These are phyloP conservation scores for Neonectria faginata DNA, from an alignment of 2,329 filamentous ascomycete species.

Conservation along the genomic window DNA sequence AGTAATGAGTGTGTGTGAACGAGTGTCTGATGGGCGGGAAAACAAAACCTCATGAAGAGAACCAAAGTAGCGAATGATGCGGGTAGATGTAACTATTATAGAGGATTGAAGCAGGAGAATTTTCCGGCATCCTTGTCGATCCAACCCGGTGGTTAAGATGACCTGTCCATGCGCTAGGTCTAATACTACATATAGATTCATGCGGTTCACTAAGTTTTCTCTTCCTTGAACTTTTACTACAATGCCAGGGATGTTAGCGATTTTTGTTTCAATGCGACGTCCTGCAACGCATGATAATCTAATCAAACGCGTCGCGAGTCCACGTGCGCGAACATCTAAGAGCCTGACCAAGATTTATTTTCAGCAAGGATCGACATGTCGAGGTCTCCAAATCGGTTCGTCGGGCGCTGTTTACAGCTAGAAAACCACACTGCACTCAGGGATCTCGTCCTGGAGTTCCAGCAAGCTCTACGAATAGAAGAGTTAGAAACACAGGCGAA, in stretches of 20 bases:
- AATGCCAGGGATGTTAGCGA: neutral
- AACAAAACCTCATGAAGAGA: slow-evolving; percentile 23
- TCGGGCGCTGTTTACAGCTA: neutral
- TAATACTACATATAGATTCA: neutral
- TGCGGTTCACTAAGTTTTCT: neutral
- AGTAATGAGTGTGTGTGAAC: slow-evolving; percentile 16
- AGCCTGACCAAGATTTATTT: neutral
- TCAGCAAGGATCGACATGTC: neutral
- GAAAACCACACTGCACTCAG: neutral
- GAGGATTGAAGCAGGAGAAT: neutral
- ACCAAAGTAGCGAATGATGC: neutral
- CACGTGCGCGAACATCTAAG: slow-evolving; percentile 3
- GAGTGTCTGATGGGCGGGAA: slow-evolving; percentile 21
- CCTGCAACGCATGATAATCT: slow-evolving; percentile 15
- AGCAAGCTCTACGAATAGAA: neutral
- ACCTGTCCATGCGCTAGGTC: neutral
- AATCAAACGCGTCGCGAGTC: slow-evolving; percentile 17
- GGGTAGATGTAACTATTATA: neutral
- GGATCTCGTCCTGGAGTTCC: neutral
- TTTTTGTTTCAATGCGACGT: slow-evolving; percentile 3
- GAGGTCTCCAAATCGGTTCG: neutral
- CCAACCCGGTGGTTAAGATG: neutral
- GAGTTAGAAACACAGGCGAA: too few relatives aligned
- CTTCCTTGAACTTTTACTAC: neutral
- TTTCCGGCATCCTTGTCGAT: neutral